Evolutionary conservation across 192 early-diverging fungal species (phyloP).

Genomic region (Podila verticillata): DNA sequence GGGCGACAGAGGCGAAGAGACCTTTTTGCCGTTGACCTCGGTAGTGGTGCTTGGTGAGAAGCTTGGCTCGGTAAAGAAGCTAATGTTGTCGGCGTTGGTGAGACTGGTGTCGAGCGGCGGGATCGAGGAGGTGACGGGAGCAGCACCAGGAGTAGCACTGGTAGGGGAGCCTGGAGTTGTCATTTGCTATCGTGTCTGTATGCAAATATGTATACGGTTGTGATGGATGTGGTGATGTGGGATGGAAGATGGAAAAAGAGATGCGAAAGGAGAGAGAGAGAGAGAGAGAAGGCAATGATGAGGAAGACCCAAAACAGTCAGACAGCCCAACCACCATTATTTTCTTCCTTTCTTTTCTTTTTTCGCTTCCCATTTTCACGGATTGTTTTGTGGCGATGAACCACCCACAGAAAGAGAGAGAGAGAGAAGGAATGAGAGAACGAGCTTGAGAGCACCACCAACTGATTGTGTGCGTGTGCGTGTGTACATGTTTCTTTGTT

Average conservation of each 20-base stretch:
- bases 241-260: neutral
- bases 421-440: too few relatives aligned
- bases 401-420: too few relatives aligned
- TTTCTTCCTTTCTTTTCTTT: neutral
- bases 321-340: neutral
- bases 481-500: too few relatives aligned
- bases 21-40: neutral
- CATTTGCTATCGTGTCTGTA: neutral
- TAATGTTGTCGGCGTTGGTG: neutral
- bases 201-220: neutral
- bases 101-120: neutral
- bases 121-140: neutral
- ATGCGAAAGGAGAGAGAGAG: neutral
- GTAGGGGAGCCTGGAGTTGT: neutral
- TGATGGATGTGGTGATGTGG: neutral
- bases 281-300: neutral
- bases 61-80: too few relatives aligned
- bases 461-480: too few relatives aligned
- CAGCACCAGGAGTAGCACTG: neutral
- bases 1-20: constrained; percentile 10
- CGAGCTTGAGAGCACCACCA: too few relatives aligned
- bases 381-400: too few relatives aligned
- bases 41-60: neutral
- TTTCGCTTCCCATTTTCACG: too few relatives aligned
- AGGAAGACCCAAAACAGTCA: neutral